Base-by-base conservation (phyloP, 345 rosid species). In the Melastoma malabathricum region DNA sequence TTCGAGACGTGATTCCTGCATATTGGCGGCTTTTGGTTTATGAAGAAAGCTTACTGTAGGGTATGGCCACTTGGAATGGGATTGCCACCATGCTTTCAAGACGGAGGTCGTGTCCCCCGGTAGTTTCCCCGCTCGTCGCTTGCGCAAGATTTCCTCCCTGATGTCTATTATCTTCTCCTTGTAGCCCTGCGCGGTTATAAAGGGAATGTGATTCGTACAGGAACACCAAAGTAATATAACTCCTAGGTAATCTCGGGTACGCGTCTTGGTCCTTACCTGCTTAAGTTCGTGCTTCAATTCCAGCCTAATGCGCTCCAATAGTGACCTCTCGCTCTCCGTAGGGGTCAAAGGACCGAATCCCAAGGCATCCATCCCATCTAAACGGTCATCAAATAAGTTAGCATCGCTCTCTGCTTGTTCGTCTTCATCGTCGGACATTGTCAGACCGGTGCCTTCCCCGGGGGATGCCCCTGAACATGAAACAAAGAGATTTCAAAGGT, bases 301-400 rank as follows among this genome's bases (percentile, higher is more conserved):
- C 54, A 77, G 97, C 68, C 99, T 77, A 43, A 92, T 97, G 5
- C 97, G 81, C 67, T 92, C 99, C 95, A 92, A 88, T 57, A 92
- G 68, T 2, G 99, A 88, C 63, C 95, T 76, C 62, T 92, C 99
- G 10, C 79, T 92, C 66, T 92, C 99, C 1, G 97, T 92, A 20
- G 97, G 97, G 54, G 88, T 51, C n/a, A 92, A 77, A 60, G 97
- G 97, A 55, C 99, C 99, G 34, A 92, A 92, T 10, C 97, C 99
- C 75, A 92, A 67, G 25, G 65, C 56, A 60, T 84, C 94, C 2
- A 64, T 13, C 10, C 80, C 88, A 2, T 87, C 98, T 68, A 87
- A 55, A 51, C 79, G 64, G 54, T 79, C 90, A 64, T 83, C 99
- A 34, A 77, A 88, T 75, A 88, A 51, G 72, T 75, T 82, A 44